Percentiles rank a stretch among this genome's conserved stretches.
These are phyloP conservation scores for Globisporangium apiculatum DNA, from an alignment of 352 stramenopile species.

Conservation along the genomic window DNA sequence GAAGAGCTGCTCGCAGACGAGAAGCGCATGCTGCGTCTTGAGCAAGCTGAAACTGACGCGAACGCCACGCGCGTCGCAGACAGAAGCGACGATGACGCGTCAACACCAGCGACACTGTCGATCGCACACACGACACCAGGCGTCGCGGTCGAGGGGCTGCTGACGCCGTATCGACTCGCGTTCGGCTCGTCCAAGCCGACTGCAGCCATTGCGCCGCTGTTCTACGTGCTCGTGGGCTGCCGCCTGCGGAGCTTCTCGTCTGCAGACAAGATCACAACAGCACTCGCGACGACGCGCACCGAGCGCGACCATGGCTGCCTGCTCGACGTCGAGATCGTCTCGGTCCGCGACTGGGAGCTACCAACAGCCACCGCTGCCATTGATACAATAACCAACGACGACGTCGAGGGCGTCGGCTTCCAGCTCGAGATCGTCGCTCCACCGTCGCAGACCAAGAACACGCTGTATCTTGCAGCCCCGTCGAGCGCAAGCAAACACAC, in stretches of 20 bases:
- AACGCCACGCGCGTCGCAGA: constrained; percentile 6
- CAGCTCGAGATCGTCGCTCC: constrained; percentile 22
- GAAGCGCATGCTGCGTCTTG: constrained; percentile 37
- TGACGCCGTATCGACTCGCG: constrained; percentile 31
- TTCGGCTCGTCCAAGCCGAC: constrained; percentile 3
- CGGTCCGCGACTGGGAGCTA: constrained; percentile 37
- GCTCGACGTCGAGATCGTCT: constrained; percentile 31
- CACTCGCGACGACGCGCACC: neutral
- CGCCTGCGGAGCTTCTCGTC: constrained; percentile 26
- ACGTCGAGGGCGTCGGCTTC: constrained; percentile 28
- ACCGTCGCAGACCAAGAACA: constrained; percentile 6
- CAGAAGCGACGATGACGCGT: neutral
- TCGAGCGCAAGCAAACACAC: constrained; percentile 25
- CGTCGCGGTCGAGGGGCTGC: constrained; percentile 43
- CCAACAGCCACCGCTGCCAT: constrained; percentile 1
- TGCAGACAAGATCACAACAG: neutral
- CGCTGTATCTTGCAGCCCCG: constrained; percentile 31
- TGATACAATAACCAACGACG: constrained; percentile 1
- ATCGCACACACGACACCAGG: constrained; percentile 10
- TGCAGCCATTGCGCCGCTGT: constrained; percentile 11
- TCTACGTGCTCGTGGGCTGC: constrained; percentile 31
- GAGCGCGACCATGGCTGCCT: neutral
- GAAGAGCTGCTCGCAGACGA: constrained; percentile 49
- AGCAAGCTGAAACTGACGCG: constrained; percentile 15
- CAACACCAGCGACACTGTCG: neutral